phyloP scores from a whole-genome alignment of 352 stramenopile species.

The Globisporangium paroecandrum region DNA sequence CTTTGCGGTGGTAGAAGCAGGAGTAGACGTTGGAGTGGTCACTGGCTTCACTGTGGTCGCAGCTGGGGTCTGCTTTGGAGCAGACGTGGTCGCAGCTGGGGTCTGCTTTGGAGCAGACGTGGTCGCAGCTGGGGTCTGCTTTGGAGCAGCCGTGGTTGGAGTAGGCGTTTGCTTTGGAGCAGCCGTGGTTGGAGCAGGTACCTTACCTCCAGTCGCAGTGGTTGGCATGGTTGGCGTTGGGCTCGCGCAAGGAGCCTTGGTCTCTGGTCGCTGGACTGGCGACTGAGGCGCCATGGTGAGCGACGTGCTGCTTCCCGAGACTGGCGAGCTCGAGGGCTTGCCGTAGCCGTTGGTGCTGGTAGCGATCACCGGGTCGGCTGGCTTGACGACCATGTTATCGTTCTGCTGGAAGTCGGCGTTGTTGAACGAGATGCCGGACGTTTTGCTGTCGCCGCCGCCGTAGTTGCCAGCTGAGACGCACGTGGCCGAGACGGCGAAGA shows the following conservation, averaged over 20 bases:
- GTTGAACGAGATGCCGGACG: slow-evolving; percentile 18
- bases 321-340: slow-evolving; percentile 5
- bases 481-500: slow-evolving; percentile 14
- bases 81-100: slow-evolving; percentile 5
- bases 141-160: slow-evolving; percentile 5
- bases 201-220: not conserved
- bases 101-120: slow-evolving; percentile 4
- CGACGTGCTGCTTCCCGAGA: slow-evolving; percentile 3
- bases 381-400: slow-evolving; percentile 19
- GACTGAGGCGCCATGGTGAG: not conserved
- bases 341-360: slow-evolving; percentile 9
- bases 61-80: slow-evolving; percentile 7
- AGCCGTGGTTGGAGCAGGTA: slow-evolving; percentile 1
- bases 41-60: not conserved
- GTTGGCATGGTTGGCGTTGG: slow-evolving; percentile 11
- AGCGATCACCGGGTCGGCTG: slow-evolving; percentile 12
- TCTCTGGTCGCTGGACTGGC: slow-evolving; percentile 2
- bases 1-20: slow-evolving; percentile 1
- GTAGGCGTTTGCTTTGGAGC: slow-evolving; percentile 11
- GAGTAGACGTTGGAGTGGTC: slow-evolving; percentile 7
- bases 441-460: slow-evolving; percentile 2
- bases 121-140: not conserved
- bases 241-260: slow-evolving; percentile 3
- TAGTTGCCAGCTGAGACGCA: slow-evolving; percentile 16
- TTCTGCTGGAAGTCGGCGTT: slow-evolving; percentile 20